Conservation (phyloP, 2,329 filamentous ascomycete species). For the Pseudogymnoascus sp. region DNA sequence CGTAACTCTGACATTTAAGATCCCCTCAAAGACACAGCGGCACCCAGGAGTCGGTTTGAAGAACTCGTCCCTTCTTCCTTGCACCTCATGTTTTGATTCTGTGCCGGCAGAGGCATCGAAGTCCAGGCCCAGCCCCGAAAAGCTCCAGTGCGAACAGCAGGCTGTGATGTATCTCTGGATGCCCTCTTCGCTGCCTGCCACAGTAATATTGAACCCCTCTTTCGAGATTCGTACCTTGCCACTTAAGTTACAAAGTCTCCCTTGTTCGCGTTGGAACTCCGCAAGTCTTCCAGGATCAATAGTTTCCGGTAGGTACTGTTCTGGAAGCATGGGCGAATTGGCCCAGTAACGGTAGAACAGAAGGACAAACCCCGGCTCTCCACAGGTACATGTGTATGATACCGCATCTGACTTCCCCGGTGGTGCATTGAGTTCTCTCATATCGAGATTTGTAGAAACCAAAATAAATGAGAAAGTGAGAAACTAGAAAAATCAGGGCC, state of each 20-base stretch:
- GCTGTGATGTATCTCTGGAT: constrained; percentile 22
- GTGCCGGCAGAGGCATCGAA: constrained; percentile 8
- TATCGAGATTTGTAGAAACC: neutral
- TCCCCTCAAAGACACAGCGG: constrained; percentile 25
- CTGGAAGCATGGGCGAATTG: constrained; percentile 19
- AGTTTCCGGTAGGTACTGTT: constrained; percentile 3
- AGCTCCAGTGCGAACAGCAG: constrained; percentile 25
- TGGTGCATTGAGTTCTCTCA: neutral
- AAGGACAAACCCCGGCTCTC: constrained; percentile 21
- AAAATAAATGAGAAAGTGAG: neutral
- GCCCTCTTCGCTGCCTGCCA: constrained; percentile 19
- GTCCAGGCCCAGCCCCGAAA: constrained; percentile 18
- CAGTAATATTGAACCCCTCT: constrained; percentile 28
- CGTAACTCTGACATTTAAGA: constrained; percentile 19
- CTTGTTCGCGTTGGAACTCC: constrained; percentile 19
- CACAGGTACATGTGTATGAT: constrained; percentile 25
- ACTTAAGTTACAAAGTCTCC: constrained; percentile 16
- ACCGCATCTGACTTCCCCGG: constrained; percentile 24
- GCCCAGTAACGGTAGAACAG: constrained; percentile 29
- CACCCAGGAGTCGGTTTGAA: constrained; percentile 25
- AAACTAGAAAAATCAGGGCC: neutral
- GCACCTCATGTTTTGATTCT: neutral
- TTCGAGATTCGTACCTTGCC: constrained; percentile 26
- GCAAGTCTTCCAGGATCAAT: constrained; percentile 15
- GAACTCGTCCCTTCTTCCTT: constrained; percentile 14